These are phyloP conservation scores for Mariannaea elegans DNA, from an alignment of 2,329 filamentous ascomycete species.

Conservation along the genomic window DNA sequence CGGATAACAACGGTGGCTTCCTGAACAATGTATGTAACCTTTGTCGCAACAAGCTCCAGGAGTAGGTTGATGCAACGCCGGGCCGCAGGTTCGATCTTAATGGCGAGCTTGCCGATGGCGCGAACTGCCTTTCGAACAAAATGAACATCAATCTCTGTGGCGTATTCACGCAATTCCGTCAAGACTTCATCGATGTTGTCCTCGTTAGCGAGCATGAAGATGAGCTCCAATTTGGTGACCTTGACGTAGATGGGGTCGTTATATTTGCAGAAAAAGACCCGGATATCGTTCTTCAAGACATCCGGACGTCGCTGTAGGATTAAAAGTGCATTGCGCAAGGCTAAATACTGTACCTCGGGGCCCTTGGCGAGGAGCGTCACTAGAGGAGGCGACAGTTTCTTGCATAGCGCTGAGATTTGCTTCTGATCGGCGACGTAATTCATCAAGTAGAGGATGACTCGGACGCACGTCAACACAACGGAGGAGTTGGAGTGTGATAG, in stretches of 20 bases:
- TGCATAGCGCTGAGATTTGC: conserved; percentile 85
- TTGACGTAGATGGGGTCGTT: conserved; percentile 99
- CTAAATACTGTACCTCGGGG: conserved; percentile 97
- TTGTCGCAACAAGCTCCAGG: conserved; percentile 94
- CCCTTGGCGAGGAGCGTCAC: conserved; percentile 96
- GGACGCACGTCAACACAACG: conserved; percentile 94
- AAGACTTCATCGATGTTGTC: conserved; percentile 95
- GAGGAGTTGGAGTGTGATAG: conserved; percentile 97
- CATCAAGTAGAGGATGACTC: conserved; percentile 96
- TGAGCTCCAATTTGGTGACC: conserved; percentile 96
- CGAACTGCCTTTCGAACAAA: conserved; percentile 98
- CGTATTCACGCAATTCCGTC: conserved; percentile 94
- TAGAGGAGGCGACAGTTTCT: conserved; percentile 92
- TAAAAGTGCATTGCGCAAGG: conserved; percentile 89
- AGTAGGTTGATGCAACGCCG: conserved; percentile 91
- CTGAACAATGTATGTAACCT: conserved; percentile 98
- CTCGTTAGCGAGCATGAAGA: conserved; percentile 98
- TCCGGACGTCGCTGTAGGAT: conserved; percentile 94
- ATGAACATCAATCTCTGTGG: conserved; percentile 97
- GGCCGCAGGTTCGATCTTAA: conserved; percentile 97
- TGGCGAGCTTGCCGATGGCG: conserved; percentile 96
- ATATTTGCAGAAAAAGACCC: conserved; percentile 99
- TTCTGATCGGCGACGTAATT: conserved; percentile 97
- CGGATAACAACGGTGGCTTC: conserved; percentile 98
- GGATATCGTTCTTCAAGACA: conserved; percentile 93